Evolutionary conservation across 1,284 basidiomycete species (phyloP).

Genomic region (Abortiporus biennis): DNA sequence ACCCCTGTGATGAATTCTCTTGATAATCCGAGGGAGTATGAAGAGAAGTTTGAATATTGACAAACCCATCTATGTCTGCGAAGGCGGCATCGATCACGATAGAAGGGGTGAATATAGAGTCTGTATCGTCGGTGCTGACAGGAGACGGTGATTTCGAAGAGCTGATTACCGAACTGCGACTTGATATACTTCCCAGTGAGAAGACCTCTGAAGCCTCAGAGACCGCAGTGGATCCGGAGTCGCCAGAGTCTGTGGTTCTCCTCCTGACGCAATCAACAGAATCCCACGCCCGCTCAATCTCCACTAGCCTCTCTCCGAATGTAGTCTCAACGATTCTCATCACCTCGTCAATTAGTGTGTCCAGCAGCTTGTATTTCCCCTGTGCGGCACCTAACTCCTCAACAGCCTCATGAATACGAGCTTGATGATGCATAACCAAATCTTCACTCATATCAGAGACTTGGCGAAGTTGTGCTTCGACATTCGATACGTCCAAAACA

Average conservation of each 20-base stretch:
- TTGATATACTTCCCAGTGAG: too few species aligned
- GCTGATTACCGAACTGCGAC: too few species aligned
- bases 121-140: constrained; percentile 7
- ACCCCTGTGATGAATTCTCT: too few species aligned
- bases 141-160: constrained; percentile 15
- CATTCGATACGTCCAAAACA: constrained; percentile 31
- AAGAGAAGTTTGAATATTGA: too few species aligned
- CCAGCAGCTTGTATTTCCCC: constrained; percentile 27
- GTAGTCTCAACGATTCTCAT: constrained; percentile 36
- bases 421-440: constrained; percentile 42
- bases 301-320: constrained; percentile 11
- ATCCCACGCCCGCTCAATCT: constrained; percentile 21
- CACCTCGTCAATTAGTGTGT: constrained; percentile 29
- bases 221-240: constrained; percentile 22
- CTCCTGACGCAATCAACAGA: constrained; percentile 11
- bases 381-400: constrained; percentile 44
- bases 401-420: constrained; percentile 42
- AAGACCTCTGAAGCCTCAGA: too few species aligned
- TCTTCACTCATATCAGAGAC: constrained; percentile 36
- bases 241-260: constrained; percentile 23
- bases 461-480: constrained; percentile 42
- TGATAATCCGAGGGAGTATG: too few species aligned
- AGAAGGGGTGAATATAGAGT: too few species aligned
- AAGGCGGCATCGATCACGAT: too few species aligned
- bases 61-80: too few species aligned